These are phyloP conservation scores for Phytophthora idaei DNA, from an alignment of 352 stramenopile species.

Conservation along the genomic window DNA sequence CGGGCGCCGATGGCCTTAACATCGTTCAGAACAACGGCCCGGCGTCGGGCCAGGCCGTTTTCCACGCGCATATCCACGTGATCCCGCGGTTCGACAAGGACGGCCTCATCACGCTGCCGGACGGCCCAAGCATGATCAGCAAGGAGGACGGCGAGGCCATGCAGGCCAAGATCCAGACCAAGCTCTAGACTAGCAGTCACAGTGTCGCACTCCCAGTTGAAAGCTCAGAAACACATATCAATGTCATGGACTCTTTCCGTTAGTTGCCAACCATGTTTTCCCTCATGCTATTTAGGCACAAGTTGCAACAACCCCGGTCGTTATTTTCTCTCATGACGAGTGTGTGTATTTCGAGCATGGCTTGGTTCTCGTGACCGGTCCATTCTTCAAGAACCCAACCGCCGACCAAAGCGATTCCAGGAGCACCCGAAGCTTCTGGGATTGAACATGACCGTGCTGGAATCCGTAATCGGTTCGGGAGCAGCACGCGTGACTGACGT, in stretches of 20 bases:
- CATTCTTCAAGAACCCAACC: slow-evolving; percentile 34
- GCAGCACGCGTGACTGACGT: slow-evolving; percentile 32
- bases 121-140: slow-evolving; percentile 60
- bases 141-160: slow-evolving; percentile 64
- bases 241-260: background rate
- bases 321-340: slow-evolving; percentile 12
- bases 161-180: slow-evolving; percentile 77
- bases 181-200: slow-evolving; percentile 49
- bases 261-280: slow-evolving; percentile 2
- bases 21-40: slow-evolving; percentile 86
- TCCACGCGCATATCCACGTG: slow-evolving; percentile 85
- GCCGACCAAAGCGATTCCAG: slow-evolving; percentile 12
- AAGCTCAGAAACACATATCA: background rate
- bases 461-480: slow-evolving; percentile 18
- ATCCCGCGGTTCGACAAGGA: slow-evolving; percentile 76
- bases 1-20: slow-evolving; percentile 70
- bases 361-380: slow-evolving; percentile 2
- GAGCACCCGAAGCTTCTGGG: slow-evolving; percentile 2
- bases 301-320: slow-evolving; percentile 21
- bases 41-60: slow-evolving; percentile 69
- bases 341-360: slow-evolving; percentile 24
- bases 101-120: slow-evolving; percentile 59
- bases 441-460: slow-evolving; percentile 30
- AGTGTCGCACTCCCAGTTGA: background rate
- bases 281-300: slow-evolving; percentile 23